Evolutionary conservation across 768 basidiomycete species (phyloP), one percentile per base, ranked within the genome.

Genomic region (Scleroderma bovista): DNA sequence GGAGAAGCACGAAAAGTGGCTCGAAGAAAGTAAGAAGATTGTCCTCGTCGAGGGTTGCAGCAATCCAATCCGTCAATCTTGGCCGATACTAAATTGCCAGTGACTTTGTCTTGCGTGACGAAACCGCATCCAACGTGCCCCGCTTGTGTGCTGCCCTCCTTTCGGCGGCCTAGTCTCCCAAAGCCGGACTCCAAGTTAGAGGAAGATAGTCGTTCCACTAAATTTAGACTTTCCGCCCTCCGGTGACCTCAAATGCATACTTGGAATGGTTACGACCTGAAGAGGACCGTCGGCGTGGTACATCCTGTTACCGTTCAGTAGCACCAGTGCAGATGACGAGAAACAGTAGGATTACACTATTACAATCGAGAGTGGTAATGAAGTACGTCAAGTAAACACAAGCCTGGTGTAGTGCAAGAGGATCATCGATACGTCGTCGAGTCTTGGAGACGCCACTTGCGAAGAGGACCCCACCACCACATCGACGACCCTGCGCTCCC

Each of bases 21-120:
- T 97, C 40, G 89, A 95, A 64, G 93, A 95, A 58, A 93, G 93
- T 64, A 89, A 84, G 71, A 85, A 84, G 64, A 79, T 97, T 52
- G 76, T 89, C 9, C 72, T 99, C 37, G 71, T 72, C 20, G 92
- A 97, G 65, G 90, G 95, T 63, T 11, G 20, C 54, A 89, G 88
- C 81, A 89, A 82, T 84, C 87, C 15, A 86, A 88, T 58, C 83
- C 89, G 0, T 89, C 87, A 2, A 87, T 91, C 60, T 81, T 87
- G 53, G 93, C 96, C 29, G 94, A 97, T 67, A n/a, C n/a, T n/a
- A n/a, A 79, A 93, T 23, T 83, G 95, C 16, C 95, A n/a, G n/a
- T n/a, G n/a, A 98, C 67, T 84, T 99, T 41, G 93, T 94, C 51
- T 71, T 99, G 51, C 90, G 96, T 47, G 93, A 93, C 29, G 93